A percentile compares a stretch with the other conserved stretches of the same genome.
Evolutionary conservation across 73 alveolate species (phyloP).

Genomic region (Tetrahymena borealis): DNA sequence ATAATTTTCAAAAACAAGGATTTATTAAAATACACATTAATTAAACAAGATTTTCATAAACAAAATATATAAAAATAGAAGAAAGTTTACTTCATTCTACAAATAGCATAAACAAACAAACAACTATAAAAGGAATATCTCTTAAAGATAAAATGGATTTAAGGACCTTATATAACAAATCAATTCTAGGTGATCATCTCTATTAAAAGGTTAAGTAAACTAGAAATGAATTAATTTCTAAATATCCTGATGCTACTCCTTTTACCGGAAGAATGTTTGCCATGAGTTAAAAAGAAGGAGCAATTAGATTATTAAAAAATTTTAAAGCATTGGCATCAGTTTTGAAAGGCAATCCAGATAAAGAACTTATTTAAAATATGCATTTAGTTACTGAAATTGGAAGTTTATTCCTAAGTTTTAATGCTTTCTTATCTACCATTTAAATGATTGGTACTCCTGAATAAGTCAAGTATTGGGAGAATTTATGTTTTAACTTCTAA

Average conservation of each 20-base stretch:
- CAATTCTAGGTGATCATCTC: background rate
- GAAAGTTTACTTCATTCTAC: background rate
- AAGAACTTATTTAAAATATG: background rate
- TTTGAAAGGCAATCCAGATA: background rate
- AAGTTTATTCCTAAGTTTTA: background rate
- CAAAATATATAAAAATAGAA: background rate
- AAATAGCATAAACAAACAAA: too few species aligned
- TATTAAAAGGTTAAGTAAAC: background rate
- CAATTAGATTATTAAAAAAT: background rate
- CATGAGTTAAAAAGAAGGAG: background rate
- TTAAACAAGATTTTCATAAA: background rate
- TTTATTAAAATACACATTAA: background rate
- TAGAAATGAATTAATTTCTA: background rate
- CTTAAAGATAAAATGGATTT: too few species aligned
- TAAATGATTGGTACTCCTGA: conserved; percentile 46
- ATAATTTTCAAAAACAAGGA: background rate
- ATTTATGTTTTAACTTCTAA: background rate
- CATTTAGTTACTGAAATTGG: background rate
- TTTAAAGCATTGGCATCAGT: background rate
- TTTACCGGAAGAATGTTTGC: background rate
- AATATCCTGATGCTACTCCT: background rate
- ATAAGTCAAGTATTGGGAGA: conserved; percentile 37
- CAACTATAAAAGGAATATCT: too few species aligned
- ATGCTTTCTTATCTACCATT: background rate
- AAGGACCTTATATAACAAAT: background rate